These are phyloP conservation scores for Termitomyces sp. DNA, from an alignment of 768 basidiomycete genomes.

Conservation along the genomic window DNA sequence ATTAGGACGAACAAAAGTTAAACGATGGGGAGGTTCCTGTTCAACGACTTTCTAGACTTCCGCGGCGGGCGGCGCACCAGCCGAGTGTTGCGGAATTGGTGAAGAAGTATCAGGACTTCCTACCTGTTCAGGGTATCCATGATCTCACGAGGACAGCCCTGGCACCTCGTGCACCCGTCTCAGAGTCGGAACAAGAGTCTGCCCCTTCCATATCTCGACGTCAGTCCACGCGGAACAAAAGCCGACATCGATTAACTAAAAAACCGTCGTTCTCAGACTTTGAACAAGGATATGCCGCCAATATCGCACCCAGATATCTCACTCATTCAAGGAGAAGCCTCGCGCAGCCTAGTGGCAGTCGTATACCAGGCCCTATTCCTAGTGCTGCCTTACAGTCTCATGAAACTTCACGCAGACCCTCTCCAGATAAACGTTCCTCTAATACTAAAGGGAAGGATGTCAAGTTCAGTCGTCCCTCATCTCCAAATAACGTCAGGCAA, in stretches of 20 bases:
- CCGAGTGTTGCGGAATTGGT: conserved; percentile 83
- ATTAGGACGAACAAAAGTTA: conserved; percentile 16
- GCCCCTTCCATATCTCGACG: conserved; percentile 31
- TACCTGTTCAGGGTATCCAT: conserved; percentile 68
- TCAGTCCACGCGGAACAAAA: conserved; percentile 38
- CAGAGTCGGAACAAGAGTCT: conserved; percentile 81
- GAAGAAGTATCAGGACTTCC: conserved; percentile 72
- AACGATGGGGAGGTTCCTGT: conserved; percentile 20
- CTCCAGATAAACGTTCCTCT: conserved; percentile 63
- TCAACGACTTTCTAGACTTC: conserved; percentile 52
- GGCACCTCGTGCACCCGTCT: conserved; percentile 51
- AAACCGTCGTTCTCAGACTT: conserved; percentile 77
- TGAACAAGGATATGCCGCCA: conserved; percentile 90
- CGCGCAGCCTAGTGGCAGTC: conserved; percentile 30
- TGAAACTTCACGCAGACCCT: conserved; percentile 57
- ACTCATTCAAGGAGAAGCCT: conserved; percentile 46
- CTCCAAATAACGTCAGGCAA: conserved; percentile 33
- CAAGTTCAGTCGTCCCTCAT: conserved; percentile 40
- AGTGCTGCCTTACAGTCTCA: conserved; percentile 48
- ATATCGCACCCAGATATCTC: conserved; percentile 76
- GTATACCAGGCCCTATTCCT: conserved; percentile 51
- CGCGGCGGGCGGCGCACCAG: conserved; percentile 50
- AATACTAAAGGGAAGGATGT: conserved; percentile 33
- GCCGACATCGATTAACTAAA: conserved; percentile 46
- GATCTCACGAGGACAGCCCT: conserved; percentile 70